A percentile compares a stretch with the other conserved stretches of the same genome.
phyloP scores from a whole-genome alignment of 164 flowering plant species.

The Vitis cinerea region DNA sequence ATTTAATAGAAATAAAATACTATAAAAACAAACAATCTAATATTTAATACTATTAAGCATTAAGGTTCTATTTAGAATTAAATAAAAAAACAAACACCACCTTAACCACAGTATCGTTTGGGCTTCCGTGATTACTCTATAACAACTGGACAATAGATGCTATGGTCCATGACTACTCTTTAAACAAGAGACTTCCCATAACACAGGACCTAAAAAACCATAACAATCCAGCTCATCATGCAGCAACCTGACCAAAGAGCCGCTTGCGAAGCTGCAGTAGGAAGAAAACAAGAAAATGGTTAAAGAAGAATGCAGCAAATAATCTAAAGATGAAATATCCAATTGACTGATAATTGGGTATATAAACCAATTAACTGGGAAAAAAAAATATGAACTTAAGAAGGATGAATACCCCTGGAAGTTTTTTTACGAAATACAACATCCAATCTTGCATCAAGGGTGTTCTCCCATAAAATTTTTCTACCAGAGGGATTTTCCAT shows the following conservation, averaged over 20 bases:
- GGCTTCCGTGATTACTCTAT: no score
- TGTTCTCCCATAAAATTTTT: slow-evolving; percentile 88
- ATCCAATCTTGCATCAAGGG: slow-evolving; percentile 89
- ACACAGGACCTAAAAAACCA: slow-evolving; percentile 1
- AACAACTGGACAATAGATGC: slow-evolving; percentile 1
- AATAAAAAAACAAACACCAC: no score
- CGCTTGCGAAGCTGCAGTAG: slow-evolving; percentile 58
- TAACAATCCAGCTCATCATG: slow-evolving; percentile 23
- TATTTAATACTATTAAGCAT: no score
- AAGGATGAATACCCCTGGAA: slow-evolving; percentile 67
- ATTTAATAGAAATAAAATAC: no score
- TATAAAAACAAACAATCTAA: no score
- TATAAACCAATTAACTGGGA: neutral
- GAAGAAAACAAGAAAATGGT: slow-evolving; percentile 2
- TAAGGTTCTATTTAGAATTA: no score
- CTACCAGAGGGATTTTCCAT: slow-evolving; percentile 18
- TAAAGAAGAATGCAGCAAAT: neutral
- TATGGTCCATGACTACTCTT: slow-evolving; percentile 4
- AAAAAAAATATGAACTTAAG: neutral
- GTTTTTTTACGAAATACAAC: slow-evolving; percentile 82
- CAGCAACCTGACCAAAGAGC: slow-evolving; percentile 48
- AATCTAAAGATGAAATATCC: neutral
- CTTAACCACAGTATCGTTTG: no score
- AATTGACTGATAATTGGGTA: no score
- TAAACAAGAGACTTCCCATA: neutral